Evolutionary conservation across 2,329 filamentous ascomycete species (phyloP).

Genomic region (Fusarium foetens): DNA sequence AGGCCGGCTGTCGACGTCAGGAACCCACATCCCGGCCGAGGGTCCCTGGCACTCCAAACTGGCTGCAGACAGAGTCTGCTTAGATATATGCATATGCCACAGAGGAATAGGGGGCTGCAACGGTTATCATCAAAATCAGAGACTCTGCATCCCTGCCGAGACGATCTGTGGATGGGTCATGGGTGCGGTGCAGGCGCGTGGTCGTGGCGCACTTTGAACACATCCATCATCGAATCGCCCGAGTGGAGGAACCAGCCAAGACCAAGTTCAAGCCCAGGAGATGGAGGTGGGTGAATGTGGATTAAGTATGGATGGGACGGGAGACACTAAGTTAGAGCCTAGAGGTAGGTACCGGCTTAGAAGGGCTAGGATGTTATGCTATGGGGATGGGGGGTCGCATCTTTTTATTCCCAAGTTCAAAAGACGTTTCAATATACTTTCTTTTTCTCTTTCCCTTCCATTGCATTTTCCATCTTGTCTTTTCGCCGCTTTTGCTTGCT

Average conservation of each 20-base stretch:
- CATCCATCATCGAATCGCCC: slow-evolving; percentile 29
- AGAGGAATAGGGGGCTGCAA: slow-evolving; percentile 13
- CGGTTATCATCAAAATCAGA: slow-evolving; percentile 1
- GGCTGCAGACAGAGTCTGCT: neutral
- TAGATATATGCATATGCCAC: neutral
- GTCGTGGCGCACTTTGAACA: slow-evolving; percentile 33
- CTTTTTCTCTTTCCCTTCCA: slow-evolving; percentile 7
- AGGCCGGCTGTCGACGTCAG: neutral
- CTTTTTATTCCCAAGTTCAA: slow-evolving; percentile 25
- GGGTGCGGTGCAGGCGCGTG: slow-evolving; percentile 18
- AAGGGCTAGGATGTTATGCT: neutral
- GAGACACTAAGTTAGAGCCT: slow-evolving; percentile 5
- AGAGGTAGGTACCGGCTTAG: neutral
- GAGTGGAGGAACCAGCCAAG: slow-evolving; percentile 13
- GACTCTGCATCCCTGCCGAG: slow-evolving; percentile 11
- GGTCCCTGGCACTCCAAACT: neutral
- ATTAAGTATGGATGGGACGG: neutral
- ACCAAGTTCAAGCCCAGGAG: neutral
- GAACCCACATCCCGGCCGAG: slow-evolving; percentile 2
- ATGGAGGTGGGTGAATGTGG: neutral
- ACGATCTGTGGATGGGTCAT: neutral
- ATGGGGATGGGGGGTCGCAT: slow-evolving; percentile 18
- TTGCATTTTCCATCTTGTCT: slow-evolving; percentile 3
- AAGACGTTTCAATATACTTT: slow-evolving; percentile 18
- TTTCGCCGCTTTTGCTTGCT: neutral